phyloP scores from a whole-genome alignment of 2,329 filamentous ascomycete species.

The Fusarium aywerte region DNA sequence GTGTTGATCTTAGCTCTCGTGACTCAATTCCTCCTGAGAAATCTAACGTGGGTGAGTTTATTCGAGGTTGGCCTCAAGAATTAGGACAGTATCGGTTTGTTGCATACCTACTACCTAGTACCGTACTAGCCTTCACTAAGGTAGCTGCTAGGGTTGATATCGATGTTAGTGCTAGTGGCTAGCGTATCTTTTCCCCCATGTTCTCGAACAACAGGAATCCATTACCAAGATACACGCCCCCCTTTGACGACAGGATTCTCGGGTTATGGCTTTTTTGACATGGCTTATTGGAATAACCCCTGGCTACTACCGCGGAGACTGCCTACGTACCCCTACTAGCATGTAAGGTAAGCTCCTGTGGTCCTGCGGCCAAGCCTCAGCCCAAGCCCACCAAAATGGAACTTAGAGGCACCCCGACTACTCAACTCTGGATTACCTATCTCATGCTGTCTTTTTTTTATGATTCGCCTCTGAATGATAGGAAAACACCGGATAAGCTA shows the following conservation, averaged over 20 bases:
- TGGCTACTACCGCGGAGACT: conserved; percentile 12
- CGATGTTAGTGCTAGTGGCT: neutral
- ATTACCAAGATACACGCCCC: conserved; percentile 13
- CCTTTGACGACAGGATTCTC: conserved; percentile 2
- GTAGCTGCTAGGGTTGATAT: neutral
- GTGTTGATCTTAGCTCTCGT: conserved; percentile 31
- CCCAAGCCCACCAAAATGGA: conserved; percentile 18
- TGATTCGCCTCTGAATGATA: conserved; percentile 21
- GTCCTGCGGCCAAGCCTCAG: conserved; percentile 13
- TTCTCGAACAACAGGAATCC: conserved; percentile 17
- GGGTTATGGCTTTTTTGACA: conserved; percentile 23
- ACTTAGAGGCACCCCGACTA: conserved; percentile 18
- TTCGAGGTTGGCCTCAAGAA: conserved; percentile 32
- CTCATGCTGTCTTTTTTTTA: neutral
- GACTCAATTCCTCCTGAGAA: conserved; percentile 22
- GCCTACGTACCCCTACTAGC: conserved; percentile 20
- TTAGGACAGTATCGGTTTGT: conserved; percentile 22
- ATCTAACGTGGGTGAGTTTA: neutral
- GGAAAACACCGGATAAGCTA: conserved; percentile 7
- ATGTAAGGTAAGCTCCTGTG: conserved; percentile 12
- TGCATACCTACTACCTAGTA: no score
- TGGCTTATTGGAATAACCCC: conserved; percentile 39
- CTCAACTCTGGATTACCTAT: neutral
- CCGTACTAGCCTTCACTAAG: neutral
- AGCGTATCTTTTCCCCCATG: conserved; percentile 5